phyloP scores from a whole-genome alignment of 768 basidiomycete genomes.

The Leccinellum rugosiceps region DNA sequence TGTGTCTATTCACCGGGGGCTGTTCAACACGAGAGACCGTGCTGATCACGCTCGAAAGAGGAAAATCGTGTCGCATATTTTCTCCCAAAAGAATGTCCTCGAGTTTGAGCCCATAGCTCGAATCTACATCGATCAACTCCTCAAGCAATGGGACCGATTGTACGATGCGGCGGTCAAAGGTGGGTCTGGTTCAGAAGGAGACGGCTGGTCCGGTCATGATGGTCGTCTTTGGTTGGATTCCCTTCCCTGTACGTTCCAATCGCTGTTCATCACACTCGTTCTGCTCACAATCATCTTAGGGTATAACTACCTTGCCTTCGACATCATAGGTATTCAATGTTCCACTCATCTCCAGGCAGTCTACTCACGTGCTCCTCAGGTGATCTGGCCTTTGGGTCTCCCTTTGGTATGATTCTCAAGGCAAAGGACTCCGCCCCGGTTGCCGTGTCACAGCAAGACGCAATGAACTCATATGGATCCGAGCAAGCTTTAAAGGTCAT shows the following conservation, averaged over 20 bases:
- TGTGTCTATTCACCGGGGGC: constrained; percentile 66
- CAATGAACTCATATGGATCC: constrained; percentile 55
- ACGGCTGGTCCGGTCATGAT: constrained; percentile 55
- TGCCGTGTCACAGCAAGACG: constrained; percentile 52
- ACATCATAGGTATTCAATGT: constrained; percentile 59
- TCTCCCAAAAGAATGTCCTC: constrained; percentile 79
- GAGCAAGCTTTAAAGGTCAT: constrained; percentile 43
- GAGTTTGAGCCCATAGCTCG: constrained; percentile 83
- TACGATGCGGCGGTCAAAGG: constrained; percentile 54
- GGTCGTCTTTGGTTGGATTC: constrained; percentile 73
- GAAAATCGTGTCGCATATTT: constrained; percentile 86
- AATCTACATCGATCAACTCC: constrained; percentile 52
- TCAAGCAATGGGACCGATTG: constrained; percentile 75
- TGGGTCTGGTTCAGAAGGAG: constrained; percentile 56
- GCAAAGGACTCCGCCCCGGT: constrained; percentile 72
- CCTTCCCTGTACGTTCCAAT: constrained; percentile 56
- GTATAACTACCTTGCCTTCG: constrained; percentile 66
- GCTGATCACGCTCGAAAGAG: constrained; percentile 82
- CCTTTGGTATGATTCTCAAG: constrained; percentile 84
- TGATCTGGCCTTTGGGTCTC: constrained; percentile 81
- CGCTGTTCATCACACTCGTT: background rate
- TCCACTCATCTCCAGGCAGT: background rate
- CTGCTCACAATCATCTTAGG: constrained; percentile 29
- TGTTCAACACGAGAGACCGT: constrained; percentile 80
- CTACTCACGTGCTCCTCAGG: constrained; percentile 20